Percentiles rank a stretch among this genome's conserved stretches.
Evolutionary conservation across 1,139 yeast genomes (phyloP).

Genomic region (Nakaseomyces delphensis): DNA sequence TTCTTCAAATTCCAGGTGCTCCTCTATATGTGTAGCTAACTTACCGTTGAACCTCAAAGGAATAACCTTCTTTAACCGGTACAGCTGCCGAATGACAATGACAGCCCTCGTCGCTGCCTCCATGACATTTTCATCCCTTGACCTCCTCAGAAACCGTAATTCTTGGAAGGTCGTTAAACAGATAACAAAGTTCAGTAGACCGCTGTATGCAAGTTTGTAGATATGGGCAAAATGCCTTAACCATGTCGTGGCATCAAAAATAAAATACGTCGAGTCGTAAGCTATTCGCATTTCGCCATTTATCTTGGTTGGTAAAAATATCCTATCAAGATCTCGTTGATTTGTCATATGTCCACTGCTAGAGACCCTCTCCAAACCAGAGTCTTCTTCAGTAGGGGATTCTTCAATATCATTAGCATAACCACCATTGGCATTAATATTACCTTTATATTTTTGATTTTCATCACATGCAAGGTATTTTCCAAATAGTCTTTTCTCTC

Average conservation of each 20-base stretch:
- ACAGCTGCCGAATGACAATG: slow-evolving; percentile 62
- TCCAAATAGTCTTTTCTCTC: slow-evolving; percentile 4
- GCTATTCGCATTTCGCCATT: slow-evolving; percentile 1
- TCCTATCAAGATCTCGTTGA: slow-evolving; percentile 5
- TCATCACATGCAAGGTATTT: slow-evolving; percentile 5
- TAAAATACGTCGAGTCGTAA: slow-evolving; percentile 34
- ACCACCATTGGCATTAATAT: neutral
- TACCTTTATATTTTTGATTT: neutral
- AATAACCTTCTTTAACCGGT: slow-evolving; percentile 48
- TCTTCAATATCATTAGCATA: neutral
- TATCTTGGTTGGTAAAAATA: neutral
- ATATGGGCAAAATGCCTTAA: slow-evolving; percentile 70
- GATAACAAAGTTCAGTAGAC: slow-evolving; percentile 48
- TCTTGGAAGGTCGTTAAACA: slow-evolving; percentile 76
- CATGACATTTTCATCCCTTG: slow-evolving; percentile 64
- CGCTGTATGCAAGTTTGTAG: slow-evolving; percentile 57
- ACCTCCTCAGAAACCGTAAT: slow-evolving; percentile 60
- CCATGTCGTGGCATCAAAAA: slow-evolving; percentile 76
- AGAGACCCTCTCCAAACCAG: neutral
- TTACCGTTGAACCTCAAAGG: slow-evolving; percentile 56
- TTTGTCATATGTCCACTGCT: neutral
- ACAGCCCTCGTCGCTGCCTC: slow-evolving; percentile 79
- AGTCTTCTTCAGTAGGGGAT: neutral
- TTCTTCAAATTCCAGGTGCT: slow-evolving; percentile 36
- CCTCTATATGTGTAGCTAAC: slow-evolving; percentile 56